These are phyloP conservation scores for Colletotrichum sp. DNA, from an alignment of 2,329 filamentous ascomycete genomes.

Conservation along the genomic window DNA sequence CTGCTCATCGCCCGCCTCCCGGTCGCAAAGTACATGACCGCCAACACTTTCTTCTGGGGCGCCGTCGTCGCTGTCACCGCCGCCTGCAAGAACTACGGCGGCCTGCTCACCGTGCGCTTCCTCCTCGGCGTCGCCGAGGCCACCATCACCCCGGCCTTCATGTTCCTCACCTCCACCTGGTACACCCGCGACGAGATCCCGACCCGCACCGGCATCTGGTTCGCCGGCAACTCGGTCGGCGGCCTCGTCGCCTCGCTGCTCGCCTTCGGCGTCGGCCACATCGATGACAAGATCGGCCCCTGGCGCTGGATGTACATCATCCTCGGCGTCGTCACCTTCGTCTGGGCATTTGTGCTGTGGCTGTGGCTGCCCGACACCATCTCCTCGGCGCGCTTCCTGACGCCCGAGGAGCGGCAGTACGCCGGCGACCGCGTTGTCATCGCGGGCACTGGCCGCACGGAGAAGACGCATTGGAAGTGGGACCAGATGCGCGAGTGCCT, in stretches of 20 bases:
- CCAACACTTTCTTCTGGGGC: slow-evolving; percentile 57
- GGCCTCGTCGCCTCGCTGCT: slow-evolving; percentile 54
- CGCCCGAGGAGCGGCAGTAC: slow-evolving; percentile 53
- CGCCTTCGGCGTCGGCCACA: slow-evolving; percentile 62
- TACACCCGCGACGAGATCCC: slow-evolving; percentile 64
- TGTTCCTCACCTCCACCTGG: slow-evolving; percentile 62
- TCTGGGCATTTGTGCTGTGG: slow-evolving; percentile 55
- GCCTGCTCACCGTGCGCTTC: slow-evolving; percentile 56
- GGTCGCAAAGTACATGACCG: slow-evolving; percentile 50
- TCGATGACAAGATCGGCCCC: slow-evolving; percentile 47
- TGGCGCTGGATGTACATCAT: slow-evolving; percentile 67
- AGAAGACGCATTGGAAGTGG: slow-evolving; percentile 53
- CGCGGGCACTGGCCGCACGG: slow-evolving; percentile 56
- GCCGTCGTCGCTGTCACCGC: slow-evolving; percentile 48
- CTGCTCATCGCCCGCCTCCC: slow-evolving; percentile 52
- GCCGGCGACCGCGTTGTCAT: slow-evolving; percentile 51
- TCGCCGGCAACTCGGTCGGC: slow-evolving; percentile 54
- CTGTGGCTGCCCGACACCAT: slow-evolving; percentile 58
- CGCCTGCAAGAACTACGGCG: slow-evolving; percentile 51
- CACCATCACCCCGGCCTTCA: slow-evolving; percentile 58
- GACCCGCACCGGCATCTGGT: slow-evolving; percentile 60
- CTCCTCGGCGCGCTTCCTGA: slow-evolving; percentile 62
- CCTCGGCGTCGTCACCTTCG: slow-evolving; percentile 54
- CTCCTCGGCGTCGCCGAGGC: slow-evolving; percentile 61
- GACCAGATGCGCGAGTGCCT: slow-evolving; percentile 59